Conservation (phyloP, 225 moss, liverwort and hornwort genomes). For the Marchantia polymorpha region DNA sequence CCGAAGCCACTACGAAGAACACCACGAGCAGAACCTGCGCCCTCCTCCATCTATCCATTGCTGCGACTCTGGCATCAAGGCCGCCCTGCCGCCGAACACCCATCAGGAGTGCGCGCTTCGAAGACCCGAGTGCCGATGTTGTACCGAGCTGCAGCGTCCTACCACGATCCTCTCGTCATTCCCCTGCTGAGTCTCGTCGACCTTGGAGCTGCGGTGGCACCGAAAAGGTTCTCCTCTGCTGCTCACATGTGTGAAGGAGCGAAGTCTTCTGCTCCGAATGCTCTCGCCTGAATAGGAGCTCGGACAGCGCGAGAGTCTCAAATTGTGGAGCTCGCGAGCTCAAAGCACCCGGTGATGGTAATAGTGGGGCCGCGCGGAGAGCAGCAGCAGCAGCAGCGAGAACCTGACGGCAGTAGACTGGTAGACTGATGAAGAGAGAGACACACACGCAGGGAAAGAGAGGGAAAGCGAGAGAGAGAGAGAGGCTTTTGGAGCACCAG, state of each 20-base stretch:
- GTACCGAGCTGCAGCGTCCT: background rate
- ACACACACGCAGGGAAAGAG: background rate
- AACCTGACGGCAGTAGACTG: background rate
- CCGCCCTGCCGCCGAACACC: background rate
- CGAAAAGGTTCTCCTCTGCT: background rate
- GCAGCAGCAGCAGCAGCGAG: background rate
- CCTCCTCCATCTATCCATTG: background rate
- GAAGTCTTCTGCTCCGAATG: background rate
- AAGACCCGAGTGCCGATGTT: background rate
- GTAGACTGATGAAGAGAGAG: background rate
- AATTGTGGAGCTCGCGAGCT: background rate
- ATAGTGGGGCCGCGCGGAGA: background rate
- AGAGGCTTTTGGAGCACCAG: background rate
- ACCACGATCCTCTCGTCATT: conserved; percentile 1
- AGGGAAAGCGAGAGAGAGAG: background rate
- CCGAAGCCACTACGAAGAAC: background rate
- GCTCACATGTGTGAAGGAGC: background rate
- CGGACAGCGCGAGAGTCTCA: background rate
- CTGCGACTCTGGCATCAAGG: conserved; percentile 1
- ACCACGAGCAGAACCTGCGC: conserved; percentile 6
- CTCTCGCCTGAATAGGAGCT: background rate
- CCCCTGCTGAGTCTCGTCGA: background rate
- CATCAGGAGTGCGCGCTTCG: background rate
- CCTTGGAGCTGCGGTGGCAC: background rate
- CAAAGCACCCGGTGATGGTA: background rate